phyloP scores from a whole-genome alignment of 2,329 filamentous ascomycete genomes.

The Microdochium trichocladiopsis region DNA sequence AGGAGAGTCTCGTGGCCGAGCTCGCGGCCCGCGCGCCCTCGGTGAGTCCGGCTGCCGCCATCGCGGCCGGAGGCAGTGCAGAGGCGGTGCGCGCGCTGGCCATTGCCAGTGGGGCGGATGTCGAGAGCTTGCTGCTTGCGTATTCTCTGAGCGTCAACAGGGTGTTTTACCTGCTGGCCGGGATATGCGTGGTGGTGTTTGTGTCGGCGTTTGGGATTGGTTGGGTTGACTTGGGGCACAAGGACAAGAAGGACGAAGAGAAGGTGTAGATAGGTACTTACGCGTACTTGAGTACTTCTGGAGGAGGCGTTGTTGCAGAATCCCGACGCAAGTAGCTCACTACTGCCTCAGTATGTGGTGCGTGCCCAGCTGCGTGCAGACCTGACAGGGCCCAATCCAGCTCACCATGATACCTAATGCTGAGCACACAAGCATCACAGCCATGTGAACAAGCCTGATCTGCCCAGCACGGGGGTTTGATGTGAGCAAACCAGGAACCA shows the following conservation, averaged over 20 bases:
- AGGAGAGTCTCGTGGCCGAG: slow-evolving; percentile 12
- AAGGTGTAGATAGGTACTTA: slow-evolving; percentile 1
- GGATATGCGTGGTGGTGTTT: slow-evolving; percentile 11
- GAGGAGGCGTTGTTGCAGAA: slow-evolving; percentile 2
- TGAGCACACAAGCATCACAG: no score
- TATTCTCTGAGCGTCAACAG: slow-evolving; percentile 15
- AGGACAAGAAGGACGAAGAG: slow-evolving; percentile 10
- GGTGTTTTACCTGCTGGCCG: slow-evolving; percentile 18
- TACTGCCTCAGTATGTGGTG: no score
- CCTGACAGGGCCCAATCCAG: no score
- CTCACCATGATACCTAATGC: no score
- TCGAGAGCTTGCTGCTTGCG: slow-evolving; percentile 13
- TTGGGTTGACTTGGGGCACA: slow-evolving; percentile 14
- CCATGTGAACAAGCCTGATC: no score
- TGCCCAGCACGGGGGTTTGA: no score
- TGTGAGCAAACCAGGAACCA: no score
- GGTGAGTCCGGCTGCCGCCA: slow-evolving; percentile 12
- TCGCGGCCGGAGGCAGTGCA: slow-evolving; percentile 16
- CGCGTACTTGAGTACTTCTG: no score
- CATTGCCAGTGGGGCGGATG: slow-evolving; percentile 13
- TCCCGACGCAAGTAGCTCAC: no score
- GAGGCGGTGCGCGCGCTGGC: slow-evolving; percentile 16
- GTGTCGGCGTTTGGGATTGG: slow-evolving; percentile 17
- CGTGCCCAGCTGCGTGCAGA: no score
- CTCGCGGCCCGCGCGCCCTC: slow-evolving; percentile 13